Conservation (phyloP, 1,284 basidiomycete species). For the Volvariella surrecta region DNA sequence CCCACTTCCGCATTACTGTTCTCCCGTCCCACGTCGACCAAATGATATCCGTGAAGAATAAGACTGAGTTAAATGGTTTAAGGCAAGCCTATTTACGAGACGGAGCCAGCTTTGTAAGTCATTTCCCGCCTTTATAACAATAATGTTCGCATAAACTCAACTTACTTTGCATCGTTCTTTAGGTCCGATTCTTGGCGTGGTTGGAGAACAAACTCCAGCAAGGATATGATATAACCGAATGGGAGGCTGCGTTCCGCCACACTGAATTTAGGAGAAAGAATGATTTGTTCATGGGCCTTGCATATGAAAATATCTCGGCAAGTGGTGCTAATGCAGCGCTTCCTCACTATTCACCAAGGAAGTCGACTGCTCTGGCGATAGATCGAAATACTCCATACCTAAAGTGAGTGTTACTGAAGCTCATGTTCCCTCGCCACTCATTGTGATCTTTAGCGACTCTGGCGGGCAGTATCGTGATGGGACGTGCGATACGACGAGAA, state of each 20-base stretch:
- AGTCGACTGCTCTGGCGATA: slow-evolving; percentile 65
- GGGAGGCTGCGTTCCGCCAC: slow-evolving; percentile 81
- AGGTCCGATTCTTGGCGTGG: slow-evolving; percentile 84
- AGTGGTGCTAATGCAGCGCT: slow-evolving; percentile 88
- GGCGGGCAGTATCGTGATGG: slow-evolving; percentile 87
- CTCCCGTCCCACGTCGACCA: slow-evolving; percentile 62
- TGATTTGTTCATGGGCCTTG: slow-evolving; percentile 79
- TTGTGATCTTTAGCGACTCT: slow-evolving; percentile 54
- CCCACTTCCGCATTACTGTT: slow-evolving; percentile 68
- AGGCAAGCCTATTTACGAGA: slow-evolving; percentile 84
- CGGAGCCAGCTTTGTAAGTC: slow-evolving; percentile 80
- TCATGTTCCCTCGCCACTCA: slow-evolving; percentile 5
- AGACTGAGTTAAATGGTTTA: slow-evolving; percentile 77
- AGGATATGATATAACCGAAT: slow-evolving; percentile 83
- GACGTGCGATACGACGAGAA: slow-evolving; percentile 91
- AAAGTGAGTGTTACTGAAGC: slow-evolving; percentile 48
- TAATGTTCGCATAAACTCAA: slow-evolving; percentile 1
- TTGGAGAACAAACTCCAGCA: slow-evolving; percentile 74
- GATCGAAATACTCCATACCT: slow-evolving; percentile 79
- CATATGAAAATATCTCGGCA: slow-evolving; percentile 92
- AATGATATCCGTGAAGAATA: slow-evolving; percentile 86
- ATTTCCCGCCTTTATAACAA: background rate
- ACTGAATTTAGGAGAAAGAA: slow-evolving; percentile 72
- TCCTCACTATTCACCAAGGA: slow-evolving; percentile 86
- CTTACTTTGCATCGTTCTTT: slow-evolving; percentile 3